A percentile compares a stretch with the other conserved stretches of the same genome.
These are phyloP conservation scores for Xerocomus potaroensis DNA, from an alignment of 768 basidiomycete species.

Conservation along the genomic window DNA sequence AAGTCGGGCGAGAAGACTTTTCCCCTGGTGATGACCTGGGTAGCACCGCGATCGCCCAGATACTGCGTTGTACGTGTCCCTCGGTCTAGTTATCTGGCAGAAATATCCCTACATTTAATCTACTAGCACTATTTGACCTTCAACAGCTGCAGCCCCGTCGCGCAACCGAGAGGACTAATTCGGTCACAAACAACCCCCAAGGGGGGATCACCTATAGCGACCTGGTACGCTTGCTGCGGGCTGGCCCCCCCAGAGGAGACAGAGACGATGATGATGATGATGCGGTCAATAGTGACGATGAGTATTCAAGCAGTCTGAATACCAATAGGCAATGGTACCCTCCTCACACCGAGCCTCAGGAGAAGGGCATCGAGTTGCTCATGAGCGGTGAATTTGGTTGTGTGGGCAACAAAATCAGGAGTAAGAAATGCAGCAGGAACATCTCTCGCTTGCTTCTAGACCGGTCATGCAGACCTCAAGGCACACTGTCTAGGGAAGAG, in stretches of 20 bases:
- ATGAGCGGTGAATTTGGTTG: constrained; percentile 79
- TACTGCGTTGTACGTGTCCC: constrained; percentile 27
- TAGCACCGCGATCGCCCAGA: constrained; percentile 21
- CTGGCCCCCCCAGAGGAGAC: constrained; percentile 15
- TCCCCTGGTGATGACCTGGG: neutral
- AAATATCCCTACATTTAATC: constrained; percentile 4
- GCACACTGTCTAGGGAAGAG: constrained; percentile 46
- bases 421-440: constrained; percentile 41
- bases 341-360: constrained; percentile 52
- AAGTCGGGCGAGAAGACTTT: constrained; percentile 24
- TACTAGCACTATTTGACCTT: constrained; percentile 27
- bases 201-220: constrained; percentile 22
- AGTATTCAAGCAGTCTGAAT: constrained; percentile 20
- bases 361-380: constrained; percentile 60
- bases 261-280: constrained; percentile 43
- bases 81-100: neutral
- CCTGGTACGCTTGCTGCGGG: constrained; percentile 21
- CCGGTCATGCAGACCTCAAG: constrained; percentile 34
- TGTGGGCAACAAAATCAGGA: constrained; percentile 47
- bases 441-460: constrained; percentile 47
- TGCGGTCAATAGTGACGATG: constrained; percentile 33
- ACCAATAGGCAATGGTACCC: constrained; percentile 33
- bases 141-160: constrained; percentile 19
- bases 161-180: constrained; percentile 7
- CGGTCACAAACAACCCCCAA: neutral